Percentiles rank a stretch among this genome's conserved stretches.
Evolutionary conservation across 2,329 filamentous ascomycete genomes (phyloP).

Genomic region (Ascochyta pisi): DNA sequence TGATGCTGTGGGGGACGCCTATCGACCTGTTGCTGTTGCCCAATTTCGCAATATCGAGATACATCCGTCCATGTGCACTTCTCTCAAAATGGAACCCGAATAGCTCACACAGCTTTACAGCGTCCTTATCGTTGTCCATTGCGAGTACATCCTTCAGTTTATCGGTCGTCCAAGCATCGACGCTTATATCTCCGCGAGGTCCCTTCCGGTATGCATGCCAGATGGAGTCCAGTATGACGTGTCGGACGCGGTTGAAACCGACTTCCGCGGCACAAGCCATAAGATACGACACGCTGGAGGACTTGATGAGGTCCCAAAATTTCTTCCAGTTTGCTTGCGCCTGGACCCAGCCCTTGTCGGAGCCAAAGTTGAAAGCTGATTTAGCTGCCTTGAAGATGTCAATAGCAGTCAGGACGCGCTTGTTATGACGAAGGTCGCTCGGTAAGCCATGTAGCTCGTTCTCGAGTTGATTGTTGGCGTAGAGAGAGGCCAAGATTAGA

Average conservation of each 20-base stretch:
- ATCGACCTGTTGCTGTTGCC: conserved; percentile 32
- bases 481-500: conserved; percentile 56
- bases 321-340: conserved; percentile 64
- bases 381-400: conserved; percentile 63
- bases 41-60: conserved; percentile 62
- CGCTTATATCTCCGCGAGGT: conserved; percentile 53
- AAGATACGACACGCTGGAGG: conserved; percentile 64
- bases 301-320: conserved; percentile 65
- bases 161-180: conserved; percentile 64
- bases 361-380: conserved; percentile 58
- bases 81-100: conserved; percentile 60
- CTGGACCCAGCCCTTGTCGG: conserved; percentile 61
- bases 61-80: conserved; percentile 55
- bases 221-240: conserved; percentile 62
- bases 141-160: conserved; percentile 60
- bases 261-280: conserved; percentile 71
- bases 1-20: conserved; percentile 34
- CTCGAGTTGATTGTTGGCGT: conserved; percentile 58
- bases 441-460: conserved; percentile 65
- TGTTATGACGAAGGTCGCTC: conserved; percentile 56
- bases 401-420: conserved; percentile 62
- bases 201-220: conserved; percentile 62
- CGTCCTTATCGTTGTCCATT: conserved; percentile 63
- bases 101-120: conserved; percentile 60
- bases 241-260: conserved; percentile 65